A percentile compares a stretch with the other conserved stretches of the same genome.
Conservation (phyloP, 768 basidiomycete genomes). For the Rickenella mellea region DNA sequence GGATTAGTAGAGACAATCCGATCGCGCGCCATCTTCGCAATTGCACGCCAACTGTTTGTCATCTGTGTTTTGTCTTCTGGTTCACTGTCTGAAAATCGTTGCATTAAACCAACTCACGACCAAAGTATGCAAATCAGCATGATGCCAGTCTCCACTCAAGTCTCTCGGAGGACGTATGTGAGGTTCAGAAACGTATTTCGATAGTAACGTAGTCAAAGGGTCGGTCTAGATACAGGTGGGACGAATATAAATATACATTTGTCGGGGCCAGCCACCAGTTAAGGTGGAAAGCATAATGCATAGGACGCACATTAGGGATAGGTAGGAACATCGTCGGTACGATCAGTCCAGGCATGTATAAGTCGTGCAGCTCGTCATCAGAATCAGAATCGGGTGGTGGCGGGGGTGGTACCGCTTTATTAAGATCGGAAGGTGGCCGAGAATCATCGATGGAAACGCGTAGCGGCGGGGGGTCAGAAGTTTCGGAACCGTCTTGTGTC, state of each 20-base stretch:
- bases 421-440: slow-evolving; percentile 8
- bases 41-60: slow-evolving; percentile 80
- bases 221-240: slow-evolving; percentile 48
- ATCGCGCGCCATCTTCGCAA: slow-evolving; percentile 81
- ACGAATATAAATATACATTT: slow-evolving; percentile 1
- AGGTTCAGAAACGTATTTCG: slow-evolving; percentile 74
- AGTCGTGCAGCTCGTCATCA: slow-evolving; percentile 42
- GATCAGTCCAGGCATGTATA: slow-evolving; percentile 62
- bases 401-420: slow-evolving; percentile 45
- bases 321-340: slow-evolving; percentile 77
- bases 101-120: slow-evolving; percentile 49
- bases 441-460: background rate
- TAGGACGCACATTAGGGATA: slow-evolving; percentile 76
- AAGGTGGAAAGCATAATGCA: slow-evolving; percentile 38
- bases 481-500: slow-evolving; percentile 14
- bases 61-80: slow-evolving; percentile 36
- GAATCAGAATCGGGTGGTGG: slow-evolving; percentile 23
- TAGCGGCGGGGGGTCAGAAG: slow-evolving; percentile 9
- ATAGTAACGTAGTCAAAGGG: slow-evolving; percentile 70
- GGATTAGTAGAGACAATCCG: slow-evolving; percentile 63
- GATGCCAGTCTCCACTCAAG: slow-evolving; percentile 63
- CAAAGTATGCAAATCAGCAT: slow-evolving; percentile 64
- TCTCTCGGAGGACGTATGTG: slow-evolving; percentile 70
- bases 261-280: slow-evolving; percentile 53
- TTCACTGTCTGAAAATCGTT: slow-evolving; percentile 1